A percentile compares a stretch with the other conserved stretches of the same genome.
Evolutionary conservation across 1,284 basidiomycete genomes (phyloP).

Genomic region (Macrocybe sp.): DNA sequence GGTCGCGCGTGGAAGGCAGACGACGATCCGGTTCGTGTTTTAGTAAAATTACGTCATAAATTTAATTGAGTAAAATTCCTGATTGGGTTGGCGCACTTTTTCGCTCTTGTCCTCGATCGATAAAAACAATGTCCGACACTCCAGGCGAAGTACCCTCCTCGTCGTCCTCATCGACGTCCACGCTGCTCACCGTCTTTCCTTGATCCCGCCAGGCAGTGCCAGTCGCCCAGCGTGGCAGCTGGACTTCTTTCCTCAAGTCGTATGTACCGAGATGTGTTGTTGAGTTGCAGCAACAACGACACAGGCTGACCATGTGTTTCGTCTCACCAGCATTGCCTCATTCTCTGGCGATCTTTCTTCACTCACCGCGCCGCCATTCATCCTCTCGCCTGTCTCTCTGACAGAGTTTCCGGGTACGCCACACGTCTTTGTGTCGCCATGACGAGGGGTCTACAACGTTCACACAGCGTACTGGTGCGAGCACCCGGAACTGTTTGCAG

Average conservation of each 20-base stretch:
- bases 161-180: too few species aligned
- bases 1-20: too few species aligned
- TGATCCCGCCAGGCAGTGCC: constrained; percentile 71
- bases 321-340: constrained; percentile 57
- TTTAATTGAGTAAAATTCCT: too few species aligned
- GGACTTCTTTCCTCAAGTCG: constrained; percentile 82
- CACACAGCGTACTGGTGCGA: constrained; percentile 86
- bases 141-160: too few species aligned
- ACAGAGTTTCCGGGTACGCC: constrained; percentile 82
- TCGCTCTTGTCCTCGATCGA: too few species aligned
- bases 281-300: background rate
- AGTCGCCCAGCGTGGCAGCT: constrained; percentile 65
- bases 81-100: too few species aligned
- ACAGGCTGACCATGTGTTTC: constrained; percentile 1
- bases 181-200: background rate
- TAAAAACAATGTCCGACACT: too few species aligned
- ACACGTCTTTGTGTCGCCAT: background rate
- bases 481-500: constrained; percentile 78
- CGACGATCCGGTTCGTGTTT: too few species aligned
- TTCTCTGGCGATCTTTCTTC: constrained; percentile 91
- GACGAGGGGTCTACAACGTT: constrained; percentile 1
- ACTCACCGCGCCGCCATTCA: constrained; percentile 94
- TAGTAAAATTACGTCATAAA: too few species aligned
- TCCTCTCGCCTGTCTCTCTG: constrained; percentile 80
- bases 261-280: constrained; percentile 29